A percentile compares a stretch with the other conserved stretches of the same genome.
phyloP scores from a whole-genome alignment of 352 stramenopile species.

The Pythium dissotocum region DNA sequence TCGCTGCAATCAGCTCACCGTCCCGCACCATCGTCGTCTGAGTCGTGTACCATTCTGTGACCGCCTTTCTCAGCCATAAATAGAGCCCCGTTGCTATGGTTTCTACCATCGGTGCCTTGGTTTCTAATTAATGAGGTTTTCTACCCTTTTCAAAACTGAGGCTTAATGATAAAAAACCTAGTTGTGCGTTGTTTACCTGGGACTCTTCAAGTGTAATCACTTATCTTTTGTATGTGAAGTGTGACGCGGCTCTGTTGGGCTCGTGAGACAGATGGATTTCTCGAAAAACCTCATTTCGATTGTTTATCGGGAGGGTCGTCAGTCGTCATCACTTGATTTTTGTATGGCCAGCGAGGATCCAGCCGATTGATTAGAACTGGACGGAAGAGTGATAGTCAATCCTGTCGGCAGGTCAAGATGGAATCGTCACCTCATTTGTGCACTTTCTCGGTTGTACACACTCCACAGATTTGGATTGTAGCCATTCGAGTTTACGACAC shows the following conservation, averaged over 20 bases:
- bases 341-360: not conserved
- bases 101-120: not conserved
- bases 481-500: slow-evolving; percentile 10
- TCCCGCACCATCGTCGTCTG: not conserved
- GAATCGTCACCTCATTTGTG: slow-evolving; percentile 21
- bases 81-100: not conserved
- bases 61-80: not conserved
- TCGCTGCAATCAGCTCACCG: not conserved
- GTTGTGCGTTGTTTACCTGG: slow-evolving; percentile 19
- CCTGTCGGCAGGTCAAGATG: not conserved
- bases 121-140: not conserved
- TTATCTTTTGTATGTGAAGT: slow-evolving; percentile 11
- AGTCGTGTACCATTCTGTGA: not conserved
- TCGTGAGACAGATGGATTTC: not conserved
- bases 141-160: not conserved
- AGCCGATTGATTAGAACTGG: not conserved
- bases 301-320: not conserved
- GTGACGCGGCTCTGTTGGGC: not conserved
- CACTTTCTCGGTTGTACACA: slow-evolving; percentile 21
- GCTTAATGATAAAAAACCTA: slow-evolving; percentile 20
- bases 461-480: not conserved
- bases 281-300: slow-evolving; percentile 10
- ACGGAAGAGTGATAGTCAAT: slow-evolving; percentile 17
- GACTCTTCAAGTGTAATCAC: slow-evolving; percentile 15
- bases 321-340: slow-evolving; percentile 14